Conservation (phyloP, 306 rosid species). For the Prinsepia uniflora region DNA sequence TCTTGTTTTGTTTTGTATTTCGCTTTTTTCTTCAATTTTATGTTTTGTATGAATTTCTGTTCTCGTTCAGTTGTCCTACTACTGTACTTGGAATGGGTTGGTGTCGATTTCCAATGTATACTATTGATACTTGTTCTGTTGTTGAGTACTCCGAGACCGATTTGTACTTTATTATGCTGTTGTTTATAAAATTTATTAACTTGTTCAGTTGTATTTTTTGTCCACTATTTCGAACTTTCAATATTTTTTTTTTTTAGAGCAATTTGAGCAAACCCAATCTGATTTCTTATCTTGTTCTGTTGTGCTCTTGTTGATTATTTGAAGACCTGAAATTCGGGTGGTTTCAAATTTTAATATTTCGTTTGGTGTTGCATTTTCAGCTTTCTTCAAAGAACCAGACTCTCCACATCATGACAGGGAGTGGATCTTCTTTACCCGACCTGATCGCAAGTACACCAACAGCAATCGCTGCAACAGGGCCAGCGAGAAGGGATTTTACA, state of each 20-base stretch:
- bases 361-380: background rate
- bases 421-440: slow-evolving; percentile 57
- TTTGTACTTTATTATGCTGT: too few relatives aligned
- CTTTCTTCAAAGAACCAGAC: slow-evolving; percentile 14
- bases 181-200: too few relatives aligned
- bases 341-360: background rate
- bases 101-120: background rate
- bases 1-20: background rate
- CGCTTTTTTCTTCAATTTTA: background rate
- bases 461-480: slow-evolving; percentile 40
- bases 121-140: too few relatives aligned
- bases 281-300: too few relatives aligned
- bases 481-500: slow-evolving; percentile 59
- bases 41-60: background rate
- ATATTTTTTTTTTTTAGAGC: too few relatives aligned
- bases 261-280: too few relatives aligned
- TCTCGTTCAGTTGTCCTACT: background rate
- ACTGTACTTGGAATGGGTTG: background rate
- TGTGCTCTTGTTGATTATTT: too few relatives aligned
- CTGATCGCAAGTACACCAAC: slow-evolving; percentile 30
- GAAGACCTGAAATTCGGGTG: background rate
- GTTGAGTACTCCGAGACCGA: too few relatives aligned
- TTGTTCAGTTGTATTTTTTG: too few relatives aligned
- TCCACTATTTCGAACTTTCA: too few relatives aligned
- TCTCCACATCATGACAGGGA: slow-evolving; percentile 19